A percentile compares a stretch with the other conserved stretches of the same genome.
These are phyloP conservation scores for Rubia yunnanensis DNA, from an alignment of 257 asterid species.

Conservation along the genomic window DNA sequence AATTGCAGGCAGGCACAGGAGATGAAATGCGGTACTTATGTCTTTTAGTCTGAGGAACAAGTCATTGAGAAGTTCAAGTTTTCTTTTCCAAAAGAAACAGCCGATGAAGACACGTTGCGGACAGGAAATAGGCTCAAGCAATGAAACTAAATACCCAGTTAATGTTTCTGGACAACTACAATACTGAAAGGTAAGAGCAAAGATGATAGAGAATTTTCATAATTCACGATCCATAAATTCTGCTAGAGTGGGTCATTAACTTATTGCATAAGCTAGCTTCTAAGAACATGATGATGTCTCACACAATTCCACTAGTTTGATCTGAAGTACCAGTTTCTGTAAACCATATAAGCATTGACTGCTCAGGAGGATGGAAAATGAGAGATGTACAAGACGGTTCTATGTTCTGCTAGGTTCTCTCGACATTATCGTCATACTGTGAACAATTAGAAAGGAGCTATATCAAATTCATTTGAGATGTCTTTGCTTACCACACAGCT, in stretches of 20 bases:
- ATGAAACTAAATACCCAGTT: neutral
- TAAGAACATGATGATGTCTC: neutral
- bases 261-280: neutral
- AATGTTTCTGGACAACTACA: neutral
- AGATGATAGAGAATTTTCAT: neutral
- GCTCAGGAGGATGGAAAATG: neutral
- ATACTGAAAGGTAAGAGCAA: neutral
- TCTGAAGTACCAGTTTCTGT: neutral
- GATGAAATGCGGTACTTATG: neutral
- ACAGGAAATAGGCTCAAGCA: neutral
- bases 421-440: neutral
- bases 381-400: neutral
- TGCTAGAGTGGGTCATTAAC: neutral
- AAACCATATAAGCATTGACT: neutral
- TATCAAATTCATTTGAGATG: neutral
- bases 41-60: neutral
- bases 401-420: neutral
- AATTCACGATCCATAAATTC: neutral
- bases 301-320: neutral
- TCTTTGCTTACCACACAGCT: neutral
- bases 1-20: neutral
- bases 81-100: neutral
- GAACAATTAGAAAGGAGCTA: neutral
- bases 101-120: neutral
- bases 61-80: neutral